A percentile compares a stretch with the other conserved stretches of the same genome.
phyloP scores from a whole-genome alignment of 2,329 filamentous ascomycete species.

The Lecanoromycetidae sp. region DNA sequence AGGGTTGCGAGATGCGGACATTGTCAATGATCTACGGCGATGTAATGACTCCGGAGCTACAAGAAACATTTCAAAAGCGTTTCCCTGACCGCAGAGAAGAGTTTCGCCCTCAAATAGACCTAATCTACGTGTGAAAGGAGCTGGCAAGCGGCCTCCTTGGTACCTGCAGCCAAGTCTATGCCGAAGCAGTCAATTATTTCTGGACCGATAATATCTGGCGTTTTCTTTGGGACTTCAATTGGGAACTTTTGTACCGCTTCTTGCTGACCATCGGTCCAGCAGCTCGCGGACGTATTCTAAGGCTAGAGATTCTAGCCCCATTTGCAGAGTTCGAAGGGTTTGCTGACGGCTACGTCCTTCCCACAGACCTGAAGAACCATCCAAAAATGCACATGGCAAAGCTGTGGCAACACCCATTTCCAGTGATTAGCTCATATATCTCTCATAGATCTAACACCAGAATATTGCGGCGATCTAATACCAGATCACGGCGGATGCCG shows the following conservation, averaged over 20 bases:
- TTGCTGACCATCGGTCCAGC: slow-evolving; percentile 15
- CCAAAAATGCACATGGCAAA: slow-evolving; percentile 17
- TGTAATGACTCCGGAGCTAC: too few relatives aligned
- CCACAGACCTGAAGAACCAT: slow-evolving; percentile 14
- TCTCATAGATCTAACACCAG: too few relatives aligned
- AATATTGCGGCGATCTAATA: too few relatives aligned
- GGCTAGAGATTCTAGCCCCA: slow-evolving; percentile 14
- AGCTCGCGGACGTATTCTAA: slow-evolving; percentile 11
- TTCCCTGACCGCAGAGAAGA: too few relatives aligned
- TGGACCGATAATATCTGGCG: slow-evolving; percentile 13
- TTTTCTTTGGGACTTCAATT: slow-evolving; percentile 13
- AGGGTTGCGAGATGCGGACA: too few relatives aligned
- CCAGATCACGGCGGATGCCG: too few relatives aligned
- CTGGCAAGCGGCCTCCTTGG: slow-evolving; percentile 14
- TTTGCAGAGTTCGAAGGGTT: slow-evolving; percentile 12
- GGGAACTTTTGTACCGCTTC: slow-evolving; percentile 16
- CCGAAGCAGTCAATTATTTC: slow-evolving; percentile 11
- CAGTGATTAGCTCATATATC: too few relatives aligned
- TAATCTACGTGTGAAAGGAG: slow-evolving; percentile 14
- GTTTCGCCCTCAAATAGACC: slow-evolving; percentile 12
- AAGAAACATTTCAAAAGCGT: too few relatives aligned
- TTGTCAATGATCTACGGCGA: too few relatives aligned
- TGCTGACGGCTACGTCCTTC: slow-evolving; percentile 11
- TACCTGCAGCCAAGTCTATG: slow-evolving; percentile 14
- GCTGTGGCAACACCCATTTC: too few relatives aligned